Evolutionary conservation across 257 asterid genomes (phyloP).

Genomic region (Solanum sejunctum): DNA sequence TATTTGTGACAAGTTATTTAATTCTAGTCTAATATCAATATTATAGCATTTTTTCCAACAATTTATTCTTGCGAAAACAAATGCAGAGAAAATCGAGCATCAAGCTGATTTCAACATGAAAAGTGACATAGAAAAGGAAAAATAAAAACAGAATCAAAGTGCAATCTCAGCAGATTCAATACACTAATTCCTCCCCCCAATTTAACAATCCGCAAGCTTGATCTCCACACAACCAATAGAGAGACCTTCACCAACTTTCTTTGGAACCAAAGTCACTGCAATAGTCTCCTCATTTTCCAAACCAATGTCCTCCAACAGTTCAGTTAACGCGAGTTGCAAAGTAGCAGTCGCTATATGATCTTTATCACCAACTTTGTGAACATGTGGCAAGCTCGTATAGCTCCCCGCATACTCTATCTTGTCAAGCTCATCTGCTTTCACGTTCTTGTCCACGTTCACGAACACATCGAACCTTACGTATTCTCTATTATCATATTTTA

Average conservation of each 20-base stretch:
- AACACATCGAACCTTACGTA: not conserved
- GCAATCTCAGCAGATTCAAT: too few relatives aligned
- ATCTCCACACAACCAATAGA: not conserved
- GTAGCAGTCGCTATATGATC: too few relatives aligned
- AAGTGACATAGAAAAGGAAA: too few relatives aligned
- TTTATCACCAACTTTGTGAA: not conserved
- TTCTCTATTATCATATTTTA: not conserved
- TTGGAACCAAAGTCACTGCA: not conserved
- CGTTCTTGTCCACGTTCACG: not conserved
- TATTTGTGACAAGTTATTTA: too few relatives aligned
- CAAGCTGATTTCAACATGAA: too few relatives aligned
- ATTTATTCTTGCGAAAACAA: too few relatives aligned
- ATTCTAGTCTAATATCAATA: too few relatives aligned
- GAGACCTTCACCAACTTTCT: not conserved
- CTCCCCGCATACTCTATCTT: not conserved
- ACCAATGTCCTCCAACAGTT: not conserved
- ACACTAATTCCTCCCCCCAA: too few relatives aligned
- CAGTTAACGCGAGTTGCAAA: not conserved
- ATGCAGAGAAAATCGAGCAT: too few relatives aligned
- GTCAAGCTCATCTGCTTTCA: not conserved
- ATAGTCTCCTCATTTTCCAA: not conserved
- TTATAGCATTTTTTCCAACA: too few relatives aligned
- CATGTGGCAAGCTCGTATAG: not conserved
- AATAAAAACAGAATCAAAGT: too few relatives aligned
- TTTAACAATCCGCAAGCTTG: not conserved